A percentile compares a stretch with the other conserved stretches of the same genome.
Conservation (phyloP, 2,329 filamentous ascomycete species). For the Trichoderma endophyticum region DNA sequence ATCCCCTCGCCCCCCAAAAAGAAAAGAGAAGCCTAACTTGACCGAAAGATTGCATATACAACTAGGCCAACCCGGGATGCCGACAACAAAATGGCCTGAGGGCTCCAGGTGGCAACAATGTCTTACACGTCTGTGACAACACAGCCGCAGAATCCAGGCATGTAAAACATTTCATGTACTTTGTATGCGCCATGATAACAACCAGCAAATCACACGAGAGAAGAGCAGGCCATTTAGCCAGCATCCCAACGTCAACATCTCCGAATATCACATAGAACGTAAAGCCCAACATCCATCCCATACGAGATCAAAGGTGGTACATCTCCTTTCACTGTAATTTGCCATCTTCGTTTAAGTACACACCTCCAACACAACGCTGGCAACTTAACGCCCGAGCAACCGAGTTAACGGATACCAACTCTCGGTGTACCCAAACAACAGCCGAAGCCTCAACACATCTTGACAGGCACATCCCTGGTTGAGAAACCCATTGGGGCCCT, state of each 20-base stretch:
- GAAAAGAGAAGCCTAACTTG: not conserved
- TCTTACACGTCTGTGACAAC: slow-evolving; percentile 4
- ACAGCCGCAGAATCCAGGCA: not conserved
- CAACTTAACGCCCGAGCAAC: not conserved
- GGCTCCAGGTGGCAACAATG: not conserved
- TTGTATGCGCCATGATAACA: not conserved
- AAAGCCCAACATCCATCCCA: not conserved
- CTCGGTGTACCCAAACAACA: not conserved
- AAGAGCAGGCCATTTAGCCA: not conserved
- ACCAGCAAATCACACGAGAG: not conserved
- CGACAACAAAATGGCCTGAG: not conserved
- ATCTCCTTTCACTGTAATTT: too few species aligned
- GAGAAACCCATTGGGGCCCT: not conserved
- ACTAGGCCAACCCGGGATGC: not conserved
- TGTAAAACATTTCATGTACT: not conserved
- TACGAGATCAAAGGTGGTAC: too few species aligned
- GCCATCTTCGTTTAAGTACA: not conserved
- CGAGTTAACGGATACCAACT: not conserved
- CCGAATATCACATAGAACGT: not conserved
- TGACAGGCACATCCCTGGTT: slow-evolving; percentile 8
- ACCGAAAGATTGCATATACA: not conserved
- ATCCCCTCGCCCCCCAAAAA: not conserved
- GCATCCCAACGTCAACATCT: not conserved
- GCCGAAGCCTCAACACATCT: not conserved
- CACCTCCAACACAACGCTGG: too few species aligned